Conservation (phyloP, 73 alveolate genomes). For the Stentor coeruleus region DNA sequence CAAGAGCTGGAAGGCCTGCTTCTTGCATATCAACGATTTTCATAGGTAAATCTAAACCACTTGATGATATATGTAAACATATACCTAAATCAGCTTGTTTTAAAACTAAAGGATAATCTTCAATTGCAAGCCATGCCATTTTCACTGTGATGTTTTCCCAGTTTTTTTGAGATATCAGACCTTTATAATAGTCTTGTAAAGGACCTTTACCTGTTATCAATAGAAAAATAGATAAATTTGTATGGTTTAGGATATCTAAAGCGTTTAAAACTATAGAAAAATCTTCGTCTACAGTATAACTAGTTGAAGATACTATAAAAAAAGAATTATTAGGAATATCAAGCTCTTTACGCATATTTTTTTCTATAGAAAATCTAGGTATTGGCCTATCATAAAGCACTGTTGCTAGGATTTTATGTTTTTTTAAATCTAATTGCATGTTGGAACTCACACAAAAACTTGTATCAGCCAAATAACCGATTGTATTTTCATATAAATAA, state of each 20-base stretch:
- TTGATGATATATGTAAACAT: slow-evolving; percentile 52
- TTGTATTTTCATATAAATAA: slow-evolving; percentile 69
- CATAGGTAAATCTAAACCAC: slow-evolving; percentile 91
- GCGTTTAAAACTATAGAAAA: slow-evolving; percentile 61
- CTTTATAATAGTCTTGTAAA: slow-evolving; percentile 43
- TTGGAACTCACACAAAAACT: slow-evolving; percentile 85
- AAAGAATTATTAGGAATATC: background rate
- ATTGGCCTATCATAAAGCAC: slow-evolving; percentile 56
- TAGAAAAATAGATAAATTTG: slow-evolving; percentile 32
- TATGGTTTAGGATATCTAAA: slow-evolving; percentile 50
- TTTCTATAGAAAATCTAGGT: slow-evolving; percentile 32
- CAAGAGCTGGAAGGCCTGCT: slow-evolving; percentile 77
- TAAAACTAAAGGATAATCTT: slow-evolving; percentile 55
- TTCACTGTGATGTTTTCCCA: slow-evolving; percentile 34
- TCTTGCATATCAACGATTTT: slow-evolving; percentile 97
- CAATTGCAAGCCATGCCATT: slow-evolving; percentile 56
- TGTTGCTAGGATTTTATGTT: slow-evolving; percentile 38
- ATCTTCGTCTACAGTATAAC: slow-evolving; percentile 94
- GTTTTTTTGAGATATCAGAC: slow-evolving; percentile 35
- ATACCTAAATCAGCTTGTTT: slow-evolving; percentile 62
- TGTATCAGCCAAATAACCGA: slow-evolving; percentile 78
- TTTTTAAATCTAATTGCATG: slow-evolving; percentile 59
- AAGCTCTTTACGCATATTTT: background rate
- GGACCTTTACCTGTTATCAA: slow-evolving; percentile 94
- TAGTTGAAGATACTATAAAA: slow-evolving; percentile 66